Percentiles rank a stretch among this genome's conserved stretches.
Evolutionary conservation across 345 rosid species (phyloP).

Genomic region (Physaria fendleri): DNA sequence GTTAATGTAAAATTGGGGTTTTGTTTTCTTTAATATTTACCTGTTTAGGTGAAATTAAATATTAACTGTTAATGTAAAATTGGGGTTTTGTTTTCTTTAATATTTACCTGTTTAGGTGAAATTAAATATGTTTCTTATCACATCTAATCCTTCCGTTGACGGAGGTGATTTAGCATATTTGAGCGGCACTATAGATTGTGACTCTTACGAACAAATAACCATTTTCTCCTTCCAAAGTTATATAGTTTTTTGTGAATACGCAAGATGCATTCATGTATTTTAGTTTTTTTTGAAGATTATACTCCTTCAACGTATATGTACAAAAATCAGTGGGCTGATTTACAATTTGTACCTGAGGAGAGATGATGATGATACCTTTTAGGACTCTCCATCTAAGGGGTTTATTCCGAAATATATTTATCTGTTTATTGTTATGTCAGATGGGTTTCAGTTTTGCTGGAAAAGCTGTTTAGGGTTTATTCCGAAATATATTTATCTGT

Average conservation of each 20-base stretch:
- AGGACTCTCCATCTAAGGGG: not conserved
- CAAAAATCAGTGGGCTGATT: not conserved
- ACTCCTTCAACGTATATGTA: not conserved
- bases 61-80: too few species aligned
- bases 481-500: conserved; percentile 2
- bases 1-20: too few species aligned
- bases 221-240: conserved; percentile 4
- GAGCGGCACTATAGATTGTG: not conserved
- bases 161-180: not conserved
- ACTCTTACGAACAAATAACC: conserved; percentile 1
- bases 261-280: not conserved
- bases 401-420: not conserved
- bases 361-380: not conserved
- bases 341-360: not conserved
- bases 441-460: conserved; percentile 92
- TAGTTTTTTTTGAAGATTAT: not conserved
- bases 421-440: conserved; percentile 37
- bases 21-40: too few species aligned
- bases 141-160: not conserved
- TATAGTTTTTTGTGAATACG: not conserved
- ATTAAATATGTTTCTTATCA: not conserved
- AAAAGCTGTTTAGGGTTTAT: conserved; percentile 57
- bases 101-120: conserved; percentile 1
- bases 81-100: too few species aligned
- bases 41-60: not conserved